Evolutionary conservation across 1,139 yeast genomes (phyloP), one percentile per base, ranked within the genome.

Genomic region (Spencermartinsiella ligniputridi): DNA sequence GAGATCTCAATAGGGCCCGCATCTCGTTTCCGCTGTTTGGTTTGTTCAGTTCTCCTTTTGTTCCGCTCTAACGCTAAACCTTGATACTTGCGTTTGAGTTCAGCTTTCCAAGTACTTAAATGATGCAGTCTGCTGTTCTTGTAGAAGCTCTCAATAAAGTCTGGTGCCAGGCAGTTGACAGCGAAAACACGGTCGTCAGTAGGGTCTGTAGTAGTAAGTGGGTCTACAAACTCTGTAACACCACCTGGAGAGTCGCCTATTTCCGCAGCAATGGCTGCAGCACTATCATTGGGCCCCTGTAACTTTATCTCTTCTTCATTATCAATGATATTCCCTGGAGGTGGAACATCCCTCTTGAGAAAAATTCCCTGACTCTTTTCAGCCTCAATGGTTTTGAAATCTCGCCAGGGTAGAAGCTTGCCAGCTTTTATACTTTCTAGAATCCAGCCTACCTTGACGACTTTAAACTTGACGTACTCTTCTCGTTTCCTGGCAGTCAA

Each of bases 71-170:
- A 54, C 2, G 80, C 74, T 42, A 61, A 63, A 19, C 69, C 61
- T 41, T 80, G 68, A 52, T 84, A 86, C 35, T 75, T 74, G 1
- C 79, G 71, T 41, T 88, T 71, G 19, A 92, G 68, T 40, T 83
- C 87, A 0, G 89, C 76, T 61, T 89, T 90, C 95, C 96, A 88
- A 3, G 80, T 73, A 52, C 96, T 84, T 40, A 92, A 68, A 62
- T 88, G 96, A 58, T 92, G 98, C 22, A 92, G 68, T 47, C 98
- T 70, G 1, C 97, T 89, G 47, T 84, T 79, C 4, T 82, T 76
- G 63, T 89, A 90, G 61, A 84, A 92, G 35, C 74, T 74, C 11
- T 72, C 61, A 25, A 92, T 66, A 57, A 89, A 92, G 39, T 79
- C 78, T 0, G 96, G 96, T 57, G 86, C 82, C 16, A 55, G 39